Evolutionary conservation across 805 yeast genomes (phyloP), one percentile per base, ranked within the genome.

Genomic region (Starmerella etchellsii): DNA sequence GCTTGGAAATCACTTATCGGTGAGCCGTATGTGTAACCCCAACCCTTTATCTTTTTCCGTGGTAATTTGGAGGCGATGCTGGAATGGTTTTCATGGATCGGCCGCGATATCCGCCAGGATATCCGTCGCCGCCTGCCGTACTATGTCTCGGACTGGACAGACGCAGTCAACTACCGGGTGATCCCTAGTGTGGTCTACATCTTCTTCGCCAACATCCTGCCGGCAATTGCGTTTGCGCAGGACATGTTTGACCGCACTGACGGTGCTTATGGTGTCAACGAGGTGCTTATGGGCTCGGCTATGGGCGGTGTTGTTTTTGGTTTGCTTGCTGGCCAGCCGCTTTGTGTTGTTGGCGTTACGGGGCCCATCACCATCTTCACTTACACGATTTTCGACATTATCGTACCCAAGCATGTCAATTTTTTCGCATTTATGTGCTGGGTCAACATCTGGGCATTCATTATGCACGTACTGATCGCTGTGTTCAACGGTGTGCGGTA

Each of bases 361-460:
- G 98, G 97, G 0, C 98, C 98, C 0, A 78, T 91, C 14, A 65
- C 94, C 2, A 87, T 88, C 45, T 88, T 91, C 68, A 82, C 82
- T 54, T 85, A 84, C 54, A 91, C 97, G 0, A 87, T 91, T 1
- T 82, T 78, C 55, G 79, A 78, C 44, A 68, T 82, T 37, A 69
- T 82, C 28, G 61, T 56, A 19, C 77, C 81, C 0, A 56, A 69
- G 44, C 65, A 55, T 21, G 65, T 53, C 44, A 68, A 58, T 8
- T 85, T 72, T 57, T 85, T 88, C 61, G 84, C 87, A 15, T 88
- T 88, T 58, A 87, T 91, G 95, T 78, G 88, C 56, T 91, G 97
- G 97, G 66, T 88, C 25, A 82, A 85, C 53, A 66, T 91, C 5
- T 88, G 98, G 98, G 70, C 83, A 3, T 78, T 80, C 82, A 68